phyloP scores from a whole-genome alignment of 495 filamentous ascomycete species.

The Aspergillus bridgeri region DNA sequence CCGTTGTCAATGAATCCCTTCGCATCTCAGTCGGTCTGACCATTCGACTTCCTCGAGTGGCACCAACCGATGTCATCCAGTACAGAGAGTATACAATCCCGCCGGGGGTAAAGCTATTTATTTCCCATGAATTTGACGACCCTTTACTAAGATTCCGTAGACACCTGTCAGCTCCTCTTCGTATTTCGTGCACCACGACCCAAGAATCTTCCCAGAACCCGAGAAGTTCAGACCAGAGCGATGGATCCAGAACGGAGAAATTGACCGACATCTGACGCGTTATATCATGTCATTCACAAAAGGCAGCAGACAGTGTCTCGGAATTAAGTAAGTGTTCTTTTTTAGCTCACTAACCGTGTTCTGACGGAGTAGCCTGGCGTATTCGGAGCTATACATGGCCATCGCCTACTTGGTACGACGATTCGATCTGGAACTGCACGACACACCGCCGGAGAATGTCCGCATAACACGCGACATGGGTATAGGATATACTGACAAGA shows the following conservation, averaged over 20 bases:
- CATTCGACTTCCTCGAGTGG: slow-evolving; percentile 38
- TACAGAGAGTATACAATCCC: slow-evolving; percentile 40
- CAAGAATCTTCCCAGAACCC: slow-evolving; percentile 45
- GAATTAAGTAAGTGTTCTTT: slow-evolving; percentile 36
- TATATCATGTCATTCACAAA: slow-evolving; percentile 43
- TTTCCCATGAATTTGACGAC: slow-evolving; percentile 3
- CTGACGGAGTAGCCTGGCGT: slow-evolving; percentile 19
- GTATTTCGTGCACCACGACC: slow-evolving; percentile 45
- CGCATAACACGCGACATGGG: neutral
- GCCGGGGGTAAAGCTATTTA: slow-evolving; percentile 24
- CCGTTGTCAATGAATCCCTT: slow-evolving; percentile 44
- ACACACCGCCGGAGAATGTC: slow-evolving; percentile 25
- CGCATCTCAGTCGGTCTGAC: slow-evolving; percentile 42
- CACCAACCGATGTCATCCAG: slow-evolving; percentile 34
- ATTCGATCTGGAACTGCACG: slow-evolving; percentile 28
- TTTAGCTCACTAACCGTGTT: neutral
- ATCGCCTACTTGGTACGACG: slow-evolving; percentile 28
- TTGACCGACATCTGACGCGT: slow-evolving; percentile 23
- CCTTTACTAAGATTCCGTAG: slow-evolving; percentile 17
- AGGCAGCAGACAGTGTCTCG: slow-evolving; percentile 45
- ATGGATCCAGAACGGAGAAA: slow-evolving; percentile 36
- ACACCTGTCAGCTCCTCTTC: slow-evolving; percentile 44
- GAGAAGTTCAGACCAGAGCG: slow-evolving; percentile 46
- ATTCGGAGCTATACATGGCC: slow-evolving; percentile 28
- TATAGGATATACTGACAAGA: neutral